A percentile compares a stretch with the other conserved stretches of the same genome.
phyloP scores from a whole-genome alignment of 257 asterid genomes.

The Primulina tabacum region DNA sequence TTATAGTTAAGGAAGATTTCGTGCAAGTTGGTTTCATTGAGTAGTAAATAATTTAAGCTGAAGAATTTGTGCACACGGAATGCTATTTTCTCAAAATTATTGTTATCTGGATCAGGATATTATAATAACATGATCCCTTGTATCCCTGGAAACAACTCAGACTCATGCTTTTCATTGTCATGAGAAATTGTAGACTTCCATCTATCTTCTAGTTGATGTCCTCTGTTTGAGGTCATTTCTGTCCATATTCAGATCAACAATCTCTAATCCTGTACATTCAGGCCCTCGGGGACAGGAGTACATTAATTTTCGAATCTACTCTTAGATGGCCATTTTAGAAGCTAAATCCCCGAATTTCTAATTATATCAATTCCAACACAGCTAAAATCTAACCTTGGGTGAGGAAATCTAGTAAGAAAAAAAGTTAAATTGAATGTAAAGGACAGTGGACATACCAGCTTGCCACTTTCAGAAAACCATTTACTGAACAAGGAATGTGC shows the following conservation, averaged over 20 bases:
- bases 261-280: background rate
- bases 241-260: constrained; percentile 6
- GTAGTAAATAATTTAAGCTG: background rate
- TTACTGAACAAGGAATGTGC: constrained; percentile 98
- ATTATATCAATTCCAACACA: background rate
- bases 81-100: background rate
- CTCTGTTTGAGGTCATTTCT: background rate
- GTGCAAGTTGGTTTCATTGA: background rate
- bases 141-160: constrained; percentile 6
- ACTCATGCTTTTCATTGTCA: background rate
- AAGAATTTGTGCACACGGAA: background rate
- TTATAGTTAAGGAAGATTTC: background rate
- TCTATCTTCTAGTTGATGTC: constrained; percentile 8
- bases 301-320: background rate
- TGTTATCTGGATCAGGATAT: background rate
- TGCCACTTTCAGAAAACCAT: constrained; percentile 99
- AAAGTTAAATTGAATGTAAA: constrained; percentile 13
- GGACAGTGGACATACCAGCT: constrained; percentile 57
- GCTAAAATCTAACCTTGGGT: background rate
- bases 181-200: constrained; percentile 3
- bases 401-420: background rate
- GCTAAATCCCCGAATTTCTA: background rate
- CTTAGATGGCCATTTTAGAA: background rate
- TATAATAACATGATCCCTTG: background rate
- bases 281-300: background rate